A percentile compares a stretch with the other conserved stretches of the same genome.
phyloP scores from a whole-genome alignment of 805 yeast genomes.

The Wickerhamomyces kurtzmanii region DNA sequence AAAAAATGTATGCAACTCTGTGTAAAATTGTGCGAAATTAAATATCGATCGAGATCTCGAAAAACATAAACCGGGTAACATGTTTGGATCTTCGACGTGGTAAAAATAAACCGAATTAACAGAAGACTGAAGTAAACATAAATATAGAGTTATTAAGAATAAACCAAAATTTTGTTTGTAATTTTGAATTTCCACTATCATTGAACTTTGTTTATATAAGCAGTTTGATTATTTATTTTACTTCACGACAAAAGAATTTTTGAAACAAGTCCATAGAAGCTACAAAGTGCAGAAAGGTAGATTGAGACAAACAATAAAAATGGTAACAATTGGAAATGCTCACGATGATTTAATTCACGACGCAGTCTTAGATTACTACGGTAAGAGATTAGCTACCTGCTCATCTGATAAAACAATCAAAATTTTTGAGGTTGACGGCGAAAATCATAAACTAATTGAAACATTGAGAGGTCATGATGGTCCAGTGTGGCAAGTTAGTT shows the following conservation, averaged over 20 bases:
- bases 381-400: conserved; percentile 91
- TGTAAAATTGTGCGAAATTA: background rate
- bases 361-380: conserved; percentile 95
- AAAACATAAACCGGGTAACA: background rate
- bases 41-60: background rate
- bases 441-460: conserved; percentile 69
- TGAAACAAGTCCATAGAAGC: background rate
- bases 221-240: no score
- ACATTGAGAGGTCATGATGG: conserved; percentile 93
- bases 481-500: conserved; percentile 96
- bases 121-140: background rate
- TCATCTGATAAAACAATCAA: conserved; percentile 95
- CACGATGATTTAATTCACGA: conserved; percentile 93
- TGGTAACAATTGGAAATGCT: conserved; percentile 84
- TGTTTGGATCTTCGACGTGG: no score
- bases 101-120: background rate
- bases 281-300: no score
- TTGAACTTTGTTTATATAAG: background rate
- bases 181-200: no score
- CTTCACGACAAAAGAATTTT: background rate
- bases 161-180: no score
- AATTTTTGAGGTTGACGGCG: conserved; percentile 86
- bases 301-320: conserved; percentile 1
- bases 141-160: background rate
- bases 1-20: no score